These are phyloP conservation scores for Parmelia sp. DNA, from an alignment of 495 filamentous ascomycete species.

Conservation along the genomic window DNA sequence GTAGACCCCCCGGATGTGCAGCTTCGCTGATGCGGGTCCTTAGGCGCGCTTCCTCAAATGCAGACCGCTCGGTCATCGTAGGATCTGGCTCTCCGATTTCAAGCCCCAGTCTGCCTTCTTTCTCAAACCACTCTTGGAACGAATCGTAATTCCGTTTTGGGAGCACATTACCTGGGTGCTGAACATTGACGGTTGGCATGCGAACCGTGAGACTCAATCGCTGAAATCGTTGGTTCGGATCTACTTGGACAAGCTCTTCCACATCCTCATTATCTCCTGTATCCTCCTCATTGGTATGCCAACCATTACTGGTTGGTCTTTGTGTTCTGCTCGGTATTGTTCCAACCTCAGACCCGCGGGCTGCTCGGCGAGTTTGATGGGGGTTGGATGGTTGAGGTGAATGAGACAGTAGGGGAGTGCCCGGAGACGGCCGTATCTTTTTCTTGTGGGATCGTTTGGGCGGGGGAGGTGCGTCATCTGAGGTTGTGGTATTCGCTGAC, in stretches of 20 bases:
- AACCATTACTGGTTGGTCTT: constrained; percentile 11
- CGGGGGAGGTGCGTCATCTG: background rate
- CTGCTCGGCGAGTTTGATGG: constrained; percentile 20
- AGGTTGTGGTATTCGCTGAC: background rate
- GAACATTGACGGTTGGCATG: constrained; percentile 45
- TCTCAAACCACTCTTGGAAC: constrained; percentile 53
- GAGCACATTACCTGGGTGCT: constrained; percentile 47
- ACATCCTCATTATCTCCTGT: constrained; percentile 22
- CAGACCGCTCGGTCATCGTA: constrained; percentile 50
- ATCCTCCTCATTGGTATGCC: constrained; percentile 18
- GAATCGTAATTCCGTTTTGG: constrained; percentile 41
- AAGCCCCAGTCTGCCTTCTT: constrained; percentile 35
- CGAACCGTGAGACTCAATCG: constrained; percentile 48
- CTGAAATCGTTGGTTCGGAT: constrained; percentile 31
- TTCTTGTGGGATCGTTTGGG: constrained; percentile 23
- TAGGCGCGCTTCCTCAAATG: constrained; percentile 44
- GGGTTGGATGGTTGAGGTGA: constrained; percentile 14
- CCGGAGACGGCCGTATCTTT: constrained; percentile 5
- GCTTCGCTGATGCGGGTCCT: constrained; percentile 59
- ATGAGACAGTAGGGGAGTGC: constrained; percentile 4
- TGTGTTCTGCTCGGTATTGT: constrained; percentile 5
- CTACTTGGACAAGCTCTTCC: constrained; percentile 27
- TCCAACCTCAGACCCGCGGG: constrained; percentile 7
- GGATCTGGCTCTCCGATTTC: constrained; percentile 35
- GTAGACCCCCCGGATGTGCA: constrained; percentile 63